These are phyloP conservation scores for Colletotrichum lindemuthianum DNA, from an alignment of 2,329 filamentous ascomycete genomes.

Conservation along the genomic window DNA sequence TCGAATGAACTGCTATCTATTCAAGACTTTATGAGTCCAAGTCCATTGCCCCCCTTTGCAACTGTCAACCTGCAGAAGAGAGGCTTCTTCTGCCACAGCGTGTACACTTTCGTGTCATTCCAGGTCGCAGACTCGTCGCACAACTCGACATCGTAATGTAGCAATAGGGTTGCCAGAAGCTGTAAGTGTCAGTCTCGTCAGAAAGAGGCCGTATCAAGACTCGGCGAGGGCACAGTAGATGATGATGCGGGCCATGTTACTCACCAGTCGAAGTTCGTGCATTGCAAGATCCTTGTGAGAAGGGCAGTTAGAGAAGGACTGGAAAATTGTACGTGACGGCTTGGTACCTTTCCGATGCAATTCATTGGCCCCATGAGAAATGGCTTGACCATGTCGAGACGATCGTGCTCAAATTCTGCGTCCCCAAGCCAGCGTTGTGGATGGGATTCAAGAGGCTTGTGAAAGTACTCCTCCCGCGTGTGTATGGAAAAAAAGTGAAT, in stretches of 20 bases:
- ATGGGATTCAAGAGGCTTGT: slow-evolving; percentile 44
- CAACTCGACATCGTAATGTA: slow-evolving; percentile 1
- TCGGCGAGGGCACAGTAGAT: too few relatives aligned
- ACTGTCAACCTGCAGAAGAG: neutral
- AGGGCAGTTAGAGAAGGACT: neutral
- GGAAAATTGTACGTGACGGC: neutral
- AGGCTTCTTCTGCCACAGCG: slow-evolving; percentile 18
- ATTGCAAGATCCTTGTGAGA: slow-evolving; percentile 10
- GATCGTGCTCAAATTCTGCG: slow-evolving; percentile 1
- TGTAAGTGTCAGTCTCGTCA: neutral
- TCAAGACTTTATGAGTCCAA: too few relatives aligned
- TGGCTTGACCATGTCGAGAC: slow-evolving; percentile 5
- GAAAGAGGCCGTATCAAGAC: too few relatives aligned
- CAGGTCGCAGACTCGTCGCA: neutral
- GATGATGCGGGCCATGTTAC: neutral
- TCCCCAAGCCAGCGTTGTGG: slow-evolving; percentile 55
- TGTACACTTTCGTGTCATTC: slow-evolving; percentile 8
- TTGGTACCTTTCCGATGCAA: slow-evolving; percentile 54
- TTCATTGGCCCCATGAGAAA: slow-evolving; percentile 50
- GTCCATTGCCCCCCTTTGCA: too few relatives aligned
- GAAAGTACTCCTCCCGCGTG: slow-evolving; percentile 4
- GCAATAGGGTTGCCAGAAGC: slow-evolving; percentile 2
- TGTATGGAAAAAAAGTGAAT: slow-evolving; percentile 12
- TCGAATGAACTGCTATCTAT: too few relatives aligned
- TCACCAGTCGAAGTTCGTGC: slow-evolving; percentile 9